A percentile compares a stretch with the other conserved stretches of the same genome.
These are phyloP conservation scores for Graphiopsis chlorocephala DNA, from an alignment of 2,329 filamentous ascomycete species.

Conservation along the genomic window DNA sequence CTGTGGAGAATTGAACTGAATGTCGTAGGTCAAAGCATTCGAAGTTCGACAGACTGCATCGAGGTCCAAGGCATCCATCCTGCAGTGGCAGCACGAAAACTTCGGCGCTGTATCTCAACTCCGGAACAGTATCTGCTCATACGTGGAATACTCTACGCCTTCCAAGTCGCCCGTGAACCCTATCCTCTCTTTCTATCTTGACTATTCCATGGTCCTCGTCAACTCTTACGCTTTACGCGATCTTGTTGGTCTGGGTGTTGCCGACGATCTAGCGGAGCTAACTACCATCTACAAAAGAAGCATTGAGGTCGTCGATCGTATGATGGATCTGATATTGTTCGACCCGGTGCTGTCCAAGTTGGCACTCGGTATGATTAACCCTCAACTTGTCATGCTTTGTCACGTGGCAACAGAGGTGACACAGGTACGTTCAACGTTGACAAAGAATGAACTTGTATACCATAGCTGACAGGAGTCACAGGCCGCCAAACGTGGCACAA, in stretches of 20 bases:
- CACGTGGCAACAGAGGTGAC: slow-evolving; percentile 10
- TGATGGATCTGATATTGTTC: slow-evolving; percentile 10
- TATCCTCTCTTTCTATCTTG: slow-evolving; percentile 7
- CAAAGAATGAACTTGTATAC: background rate
- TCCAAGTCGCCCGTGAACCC: background rate
- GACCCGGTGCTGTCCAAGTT: background rate
- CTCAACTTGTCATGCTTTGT: slow-evolving; percentile 11
- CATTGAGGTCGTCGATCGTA: background rate
- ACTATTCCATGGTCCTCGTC: slow-evolving; percentile 12
- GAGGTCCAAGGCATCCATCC: background rate
- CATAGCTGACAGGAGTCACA: background rate
- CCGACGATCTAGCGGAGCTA: background rate
- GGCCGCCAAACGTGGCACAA: slow-evolving; percentile 5
- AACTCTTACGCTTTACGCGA: slow-evolving; percentile 11
- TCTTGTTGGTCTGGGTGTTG: background rate
- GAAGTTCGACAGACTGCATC: slow-evolving; percentile 2
- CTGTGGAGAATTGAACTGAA: background rate
- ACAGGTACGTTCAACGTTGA: background rate
- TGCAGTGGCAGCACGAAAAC: slow-evolving; percentile 1
- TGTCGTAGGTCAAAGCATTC: slow-evolving; percentile 5
- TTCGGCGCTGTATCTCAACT: slow-evolving; percentile 5
- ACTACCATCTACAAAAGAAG: slow-evolving; percentile 9
- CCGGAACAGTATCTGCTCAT: background rate
- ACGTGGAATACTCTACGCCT: background rate
- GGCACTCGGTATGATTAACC: slow-evolving; percentile 6